Evolutionary conservation across 1,139 yeast species (phyloP).

Genomic region (Yamadazyma blattariae): DNA sequence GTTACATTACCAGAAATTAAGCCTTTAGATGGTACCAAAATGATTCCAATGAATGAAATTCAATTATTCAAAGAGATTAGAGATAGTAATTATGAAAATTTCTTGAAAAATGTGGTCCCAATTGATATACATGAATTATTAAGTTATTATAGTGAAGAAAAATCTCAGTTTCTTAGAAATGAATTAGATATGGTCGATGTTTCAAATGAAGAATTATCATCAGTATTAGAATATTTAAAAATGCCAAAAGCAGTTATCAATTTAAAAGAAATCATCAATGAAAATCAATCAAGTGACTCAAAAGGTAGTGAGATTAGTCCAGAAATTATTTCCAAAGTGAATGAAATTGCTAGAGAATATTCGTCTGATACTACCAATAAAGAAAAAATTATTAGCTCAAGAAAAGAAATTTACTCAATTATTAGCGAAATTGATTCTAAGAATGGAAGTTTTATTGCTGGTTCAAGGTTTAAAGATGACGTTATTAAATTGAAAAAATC

Average conservation of each 20-base stretch:
- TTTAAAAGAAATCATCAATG: slow-evolving; percentile 40
- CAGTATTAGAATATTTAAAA: slow-evolving; percentile 76
- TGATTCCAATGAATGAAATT: slow-evolving; percentile 48
- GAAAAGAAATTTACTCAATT: slow-evolving; percentile 40
- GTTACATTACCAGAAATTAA: slow-evolving; percentile 59
- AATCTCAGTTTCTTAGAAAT: slow-evolving; percentile 70
- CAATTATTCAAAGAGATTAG: slow-evolving; percentile 38
- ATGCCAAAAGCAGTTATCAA: slow-evolving; percentile 67
- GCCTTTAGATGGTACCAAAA: slow-evolving; percentile 74
- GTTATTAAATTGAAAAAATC: slow-evolving; percentile 59
- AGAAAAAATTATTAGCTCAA: slow-evolving; percentile 20
- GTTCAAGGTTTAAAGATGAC: slow-evolving; percentile 41
- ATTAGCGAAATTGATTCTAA: slow-evolving; percentile 38
- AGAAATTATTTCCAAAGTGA: slow-evolving; percentile 21
- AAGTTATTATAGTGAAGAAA: slow-evolving; percentile 86
- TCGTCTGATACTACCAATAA: slow-evolving; percentile 24
- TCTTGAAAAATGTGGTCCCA: slow-evolving; percentile 82
- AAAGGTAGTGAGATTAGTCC: slow-evolving; percentile 6
- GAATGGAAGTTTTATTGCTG: not conserved
- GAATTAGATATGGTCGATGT: slow-evolving; percentile 76
- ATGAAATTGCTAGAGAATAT: slow-evolving; percentile 24
- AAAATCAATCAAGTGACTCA: slow-evolving; percentile 4
- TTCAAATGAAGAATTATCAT: slow-evolving; percentile 73
- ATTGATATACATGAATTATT: slow-evolving; percentile 82
- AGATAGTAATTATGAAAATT: slow-evolving; percentile 52